Evolutionary conservation across 2,329 filamentous ascomycete species (phyloP).

Genomic region (Aspergillus fijiensis): DNA sequence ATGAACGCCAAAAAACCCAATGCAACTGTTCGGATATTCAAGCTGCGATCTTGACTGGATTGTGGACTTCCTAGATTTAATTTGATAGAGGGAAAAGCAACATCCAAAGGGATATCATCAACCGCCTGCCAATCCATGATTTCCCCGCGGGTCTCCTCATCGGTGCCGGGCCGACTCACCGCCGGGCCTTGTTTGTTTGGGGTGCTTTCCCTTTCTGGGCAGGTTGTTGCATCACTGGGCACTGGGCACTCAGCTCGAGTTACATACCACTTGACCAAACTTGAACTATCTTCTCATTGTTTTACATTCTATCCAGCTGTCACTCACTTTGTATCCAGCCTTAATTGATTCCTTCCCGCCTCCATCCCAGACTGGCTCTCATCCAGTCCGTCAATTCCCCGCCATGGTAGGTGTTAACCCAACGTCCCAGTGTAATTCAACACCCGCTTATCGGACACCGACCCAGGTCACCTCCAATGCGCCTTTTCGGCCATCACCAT

Average conservation of each 20-base stretch:
- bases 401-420: slow-evolving; percentile 21
- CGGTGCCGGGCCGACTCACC: slow-evolving; percentile 22
- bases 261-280: no score
- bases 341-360: not conserved
- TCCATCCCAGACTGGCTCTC: not conserved
- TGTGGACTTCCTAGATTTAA: no score
- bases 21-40: no score
- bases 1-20: no score
- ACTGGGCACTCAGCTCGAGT: not conserved
- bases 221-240: not conserved
- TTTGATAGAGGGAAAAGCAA: no score
- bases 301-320: not conserved
- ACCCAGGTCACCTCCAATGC: slow-evolving; percentile 49
- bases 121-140: no score
- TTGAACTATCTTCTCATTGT: no score
- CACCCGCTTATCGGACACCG: not conserved
- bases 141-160: no score
- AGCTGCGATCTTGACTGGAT: no score
- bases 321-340: no score
- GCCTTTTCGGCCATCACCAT: slow-evolving; percentile 69
- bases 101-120: no score
- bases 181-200: slow-evolving; percentile 21
- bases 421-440: not conserved
- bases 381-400: not conserved
- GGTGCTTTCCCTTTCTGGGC: slow-evolving; percentile 9